phyloP scores from a whole-genome alignment of 148 eudicot species.

The Simmondsia chinensis region DNA sequence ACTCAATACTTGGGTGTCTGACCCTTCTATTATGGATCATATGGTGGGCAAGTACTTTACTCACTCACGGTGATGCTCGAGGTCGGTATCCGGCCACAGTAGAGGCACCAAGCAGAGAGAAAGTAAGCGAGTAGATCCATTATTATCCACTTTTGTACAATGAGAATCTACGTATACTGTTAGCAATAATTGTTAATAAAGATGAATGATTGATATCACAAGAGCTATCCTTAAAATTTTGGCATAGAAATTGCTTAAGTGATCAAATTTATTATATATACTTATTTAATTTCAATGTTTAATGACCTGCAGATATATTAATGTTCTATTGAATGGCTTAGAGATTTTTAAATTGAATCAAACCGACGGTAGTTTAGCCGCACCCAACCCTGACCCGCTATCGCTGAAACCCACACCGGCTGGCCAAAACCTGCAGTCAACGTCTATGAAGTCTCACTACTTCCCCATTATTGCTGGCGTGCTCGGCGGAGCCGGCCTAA shows the following conservation, averaged over 20 bases:
- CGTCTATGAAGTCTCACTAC: not conserved
- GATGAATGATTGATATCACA: too few relatives aligned
- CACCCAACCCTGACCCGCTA: constrained; percentile 9
- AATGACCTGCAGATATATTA: not conserved
- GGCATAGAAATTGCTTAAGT: not conserved
- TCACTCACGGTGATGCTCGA: too few relatives aligned
- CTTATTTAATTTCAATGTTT: not conserved
- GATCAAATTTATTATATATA: not conserved
- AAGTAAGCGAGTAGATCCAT: too few relatives aligned
- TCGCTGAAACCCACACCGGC: not conserved
- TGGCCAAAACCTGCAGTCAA: not conserved
- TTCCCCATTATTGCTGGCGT: not conserved
- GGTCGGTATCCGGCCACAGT: too few relatives aligned
- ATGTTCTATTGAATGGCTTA: constrained; percentile 22
- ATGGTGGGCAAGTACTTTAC: too few relatives aligned
- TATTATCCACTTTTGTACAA: too few relatives aligned
- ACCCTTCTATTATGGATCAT: too few relatives aligned
- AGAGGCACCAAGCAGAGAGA: too few relatives aligned
- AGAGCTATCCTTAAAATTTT: not conserved
- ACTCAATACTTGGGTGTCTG: too few relatives aligned
- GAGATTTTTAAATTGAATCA: constrained; percentile 22
- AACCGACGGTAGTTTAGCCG: constrained; percentile 10
- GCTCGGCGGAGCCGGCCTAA: not conserved
- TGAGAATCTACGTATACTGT: too few relatives aligned
- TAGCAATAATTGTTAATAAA: too few relatives aligned